Percentiles rank a stretch among this genome's conserved stretches.
phyloP scores from a whole-genome alignment of 2,329 filamentous ascomycete species.

The Xylaria sp. region DNA sequence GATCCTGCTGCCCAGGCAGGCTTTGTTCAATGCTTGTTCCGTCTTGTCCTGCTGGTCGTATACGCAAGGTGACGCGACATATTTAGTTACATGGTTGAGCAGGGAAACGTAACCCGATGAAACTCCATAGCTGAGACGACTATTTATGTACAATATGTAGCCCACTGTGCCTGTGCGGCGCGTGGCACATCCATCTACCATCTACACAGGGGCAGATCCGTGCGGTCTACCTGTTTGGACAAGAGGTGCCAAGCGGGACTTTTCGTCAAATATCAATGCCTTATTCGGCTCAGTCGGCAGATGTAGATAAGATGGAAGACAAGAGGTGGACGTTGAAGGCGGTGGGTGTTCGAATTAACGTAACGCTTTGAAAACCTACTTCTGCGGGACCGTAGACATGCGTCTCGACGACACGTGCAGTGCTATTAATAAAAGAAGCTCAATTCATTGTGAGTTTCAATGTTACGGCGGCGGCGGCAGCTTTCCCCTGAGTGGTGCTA shows the following conservation, averaged over 20 bases:
- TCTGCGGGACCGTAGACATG: too few relatives aligned
- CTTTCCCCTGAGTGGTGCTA: too few relatives aligned
- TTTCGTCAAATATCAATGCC: background rate
- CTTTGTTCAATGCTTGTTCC: background rate
- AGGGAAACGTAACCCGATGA: background rate
- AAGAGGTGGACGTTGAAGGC: too few relatives aligned
- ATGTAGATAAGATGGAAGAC: background rate
- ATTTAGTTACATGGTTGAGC: background rate
- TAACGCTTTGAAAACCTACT: too few relatives aligned
- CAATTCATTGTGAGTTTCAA: too few relatives aligned
- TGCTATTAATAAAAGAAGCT: too few relatives aligned
- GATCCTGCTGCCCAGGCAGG: background rate
- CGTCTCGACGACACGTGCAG: too few relatives aligned
- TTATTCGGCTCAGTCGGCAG: background rate
- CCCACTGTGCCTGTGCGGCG: conserved; percentile 7
- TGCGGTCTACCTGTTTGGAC: conserved; percentile 12
- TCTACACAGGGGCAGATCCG: conserved; percentile 15
- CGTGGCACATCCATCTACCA: conserved; percentile 18
- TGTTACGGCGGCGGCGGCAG: too few relatives aligned
- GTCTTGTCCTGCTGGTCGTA: too few relatives aligned
- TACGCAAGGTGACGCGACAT: background rate
- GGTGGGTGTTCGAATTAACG: too few relatives aligned
- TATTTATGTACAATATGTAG: too few relatives aligned
- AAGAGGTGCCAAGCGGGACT: conserved; percentile 25
- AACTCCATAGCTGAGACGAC: conserved; percentile 5